Conservation (phyloP, 345 rosid genomes). For the Nephelium lappaceum region DNA sequence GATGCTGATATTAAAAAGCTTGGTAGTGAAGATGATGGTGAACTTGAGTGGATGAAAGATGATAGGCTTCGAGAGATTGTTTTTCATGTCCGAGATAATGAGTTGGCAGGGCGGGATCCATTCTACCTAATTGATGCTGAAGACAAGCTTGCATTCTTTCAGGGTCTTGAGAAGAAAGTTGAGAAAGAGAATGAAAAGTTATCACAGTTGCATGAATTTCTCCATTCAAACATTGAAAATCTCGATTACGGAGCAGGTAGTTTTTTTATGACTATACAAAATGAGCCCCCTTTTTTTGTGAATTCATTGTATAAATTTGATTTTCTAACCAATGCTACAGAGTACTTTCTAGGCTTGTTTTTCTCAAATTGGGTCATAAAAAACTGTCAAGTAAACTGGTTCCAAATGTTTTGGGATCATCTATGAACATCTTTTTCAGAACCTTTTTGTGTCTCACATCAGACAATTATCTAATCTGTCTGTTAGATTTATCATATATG, state of each 20-base stretch:
- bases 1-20: slow-evolving; percentile 45
- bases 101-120: slow-evolving; percentile 82
- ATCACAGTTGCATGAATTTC: slow-evolving; percentile 67
- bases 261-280: slow-evolving; percentile 9
- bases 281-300: not conserved
- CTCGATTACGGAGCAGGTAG: slow-evolving; percentile 93
- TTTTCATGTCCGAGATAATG: slow-evolving; percentile 88
- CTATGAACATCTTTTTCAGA: not conserved
- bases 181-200: slow-evolving; percentile 78
- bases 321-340: not conserved
- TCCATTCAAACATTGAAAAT: slow-evolving; percentile 86
- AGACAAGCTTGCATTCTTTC: slow-evolving; percentile 72
- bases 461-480: not conserved
- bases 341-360: not conserved
- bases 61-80: slow-evolving; percentile 77
- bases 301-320: not conserved
- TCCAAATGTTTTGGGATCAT: not conserved
- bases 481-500: not conserved
- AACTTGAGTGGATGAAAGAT: slow-evolving; percentile 90
- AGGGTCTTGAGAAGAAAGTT: slow-evolving; percentile 85
- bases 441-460: not conserved
- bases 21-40: slow-evolving; percentile 52
- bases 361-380: not conserved
- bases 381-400: not conserved
- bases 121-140: slow-evolving; percentile 71